These are phyloP conservation scores for Beta macrorhiza DNA, from an alignment of 179 eudicot species.

Conservation along the genomic window DNA sequence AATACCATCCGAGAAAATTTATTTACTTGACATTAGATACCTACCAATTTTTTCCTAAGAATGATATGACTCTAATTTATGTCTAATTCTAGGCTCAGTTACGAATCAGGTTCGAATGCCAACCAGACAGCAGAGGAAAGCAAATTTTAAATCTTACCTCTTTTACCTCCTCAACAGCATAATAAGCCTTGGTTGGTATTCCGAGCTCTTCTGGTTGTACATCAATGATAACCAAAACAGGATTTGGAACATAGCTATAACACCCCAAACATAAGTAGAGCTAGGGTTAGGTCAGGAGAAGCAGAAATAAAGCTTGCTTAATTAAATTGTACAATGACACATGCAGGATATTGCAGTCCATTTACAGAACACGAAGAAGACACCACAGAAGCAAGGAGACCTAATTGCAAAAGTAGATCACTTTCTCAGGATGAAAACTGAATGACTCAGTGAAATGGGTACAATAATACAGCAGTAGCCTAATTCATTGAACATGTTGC, in stretches of 20 bases:
- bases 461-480: not conserved
- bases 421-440: not conserved
- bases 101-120: not conserved
- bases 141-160: constrained; percentile 54
- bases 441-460: not conserved
- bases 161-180: constrained; percentile 97
- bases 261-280: constrained; percentile 16
- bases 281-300: not conserved
- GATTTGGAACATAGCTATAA: constrained; percentile 87
- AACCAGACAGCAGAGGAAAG: not conserved
- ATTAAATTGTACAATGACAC: not conserved
- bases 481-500: not conserved
- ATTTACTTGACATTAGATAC: not conserved
- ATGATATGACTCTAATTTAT: not conserved
- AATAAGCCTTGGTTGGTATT: constrained; percentile 95
- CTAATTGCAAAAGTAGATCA: not conserved
- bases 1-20: not conserved
- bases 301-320: not conserved
- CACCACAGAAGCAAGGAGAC: not conserved
- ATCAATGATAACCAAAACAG: constrained; percentile 93
- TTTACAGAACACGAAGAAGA: not conserved
- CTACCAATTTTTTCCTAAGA: not conserved
- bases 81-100: not conserved
- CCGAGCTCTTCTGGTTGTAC: constrained; percentile 98
- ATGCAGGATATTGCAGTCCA: not conserved